These are phyloP conservation scores for Lophium mytilinum DNA, from an alignment of 495 filamentous ascomycete species.

Conservation along the genomic window DNA sequence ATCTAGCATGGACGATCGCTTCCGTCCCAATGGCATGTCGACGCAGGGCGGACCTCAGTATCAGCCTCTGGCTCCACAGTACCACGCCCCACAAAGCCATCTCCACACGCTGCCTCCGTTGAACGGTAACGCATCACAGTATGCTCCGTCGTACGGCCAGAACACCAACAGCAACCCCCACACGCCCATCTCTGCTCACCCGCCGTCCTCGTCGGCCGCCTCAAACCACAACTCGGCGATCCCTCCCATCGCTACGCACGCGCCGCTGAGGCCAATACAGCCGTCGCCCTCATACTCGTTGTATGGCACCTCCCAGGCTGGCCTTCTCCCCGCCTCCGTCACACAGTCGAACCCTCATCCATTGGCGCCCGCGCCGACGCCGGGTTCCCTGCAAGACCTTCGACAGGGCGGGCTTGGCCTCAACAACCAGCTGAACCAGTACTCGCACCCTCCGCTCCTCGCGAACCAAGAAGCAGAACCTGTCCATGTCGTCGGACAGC, in stretches of 20 bases:
- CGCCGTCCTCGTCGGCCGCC: slow-evolving; percentile 9
- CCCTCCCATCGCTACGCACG: slow-evolving; percentile 18
- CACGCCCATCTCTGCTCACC: slow-evolving; percentile 18
- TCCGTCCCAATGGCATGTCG: slow-evolving; percentile 17
- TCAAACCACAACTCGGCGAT: slow-evolving; percentile 12
- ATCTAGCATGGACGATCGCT: slow-evolving; percentile 27
- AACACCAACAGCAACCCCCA: slow-evolving; percentile 18
- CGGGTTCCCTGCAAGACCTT: slow-evolving; percentile 15
- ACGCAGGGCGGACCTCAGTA: slow-evolving; percentile 14
- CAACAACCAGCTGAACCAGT: background rate
- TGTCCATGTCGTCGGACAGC: slow-evolving; percentile 85
- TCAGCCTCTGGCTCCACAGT: slow-evolving; percentile 15
- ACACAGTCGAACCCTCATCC: slow-evolving; percentile 18
- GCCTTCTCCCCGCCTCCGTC: slow-evolving; percentile 4
- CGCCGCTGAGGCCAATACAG: slow-evolving; percentile 22
- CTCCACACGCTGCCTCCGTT: slow-evolving; percentile 22
- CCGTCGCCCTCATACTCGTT: slow-evolving; percentile 19
- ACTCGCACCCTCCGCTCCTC: slow-evolving; percentile 14
- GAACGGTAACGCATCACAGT: slow-evolving; percentile 11
- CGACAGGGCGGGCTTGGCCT: slow-evolving; percentile 16
- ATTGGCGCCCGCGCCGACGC: slow-evolving; percentile 11
- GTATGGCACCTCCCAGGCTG: slow-evolving; percentile 13
- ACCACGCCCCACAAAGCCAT: slow-evolving; percentile 15
- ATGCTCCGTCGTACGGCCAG: slow-evolving; percentile 18
- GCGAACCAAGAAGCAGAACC: slow-evolving; percentile 47